Evolutionary conservation across 129 eudicot genomes (phyloP).

Genomic region (Mikania micrantha): DNA sequence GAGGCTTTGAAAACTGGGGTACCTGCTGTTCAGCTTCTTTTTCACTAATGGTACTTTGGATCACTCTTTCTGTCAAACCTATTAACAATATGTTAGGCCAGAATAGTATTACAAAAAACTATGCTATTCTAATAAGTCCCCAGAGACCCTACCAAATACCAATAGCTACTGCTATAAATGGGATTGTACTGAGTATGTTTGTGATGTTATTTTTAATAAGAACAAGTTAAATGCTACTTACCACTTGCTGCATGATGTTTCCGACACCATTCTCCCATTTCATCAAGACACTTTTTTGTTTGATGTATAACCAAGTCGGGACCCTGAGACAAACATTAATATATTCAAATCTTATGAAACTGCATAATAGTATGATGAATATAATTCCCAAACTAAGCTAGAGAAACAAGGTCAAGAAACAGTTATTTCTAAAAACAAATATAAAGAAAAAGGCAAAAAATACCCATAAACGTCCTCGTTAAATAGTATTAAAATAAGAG

Average conservation of each 20-base stretch:
- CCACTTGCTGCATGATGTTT: slow-evolving; percentile 91
- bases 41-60: slow-evolving; percentile 67
- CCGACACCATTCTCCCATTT: slow-evolving; percentile 97
- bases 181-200: too few relatives aligned
- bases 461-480: not conserved
- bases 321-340: slow-evolving; percentile 38
- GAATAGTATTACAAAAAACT: not conserved
- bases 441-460: not conserved
- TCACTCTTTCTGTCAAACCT: slow-evolving; percentile 89
- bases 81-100: not conserved
- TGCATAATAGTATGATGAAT: not conserved
- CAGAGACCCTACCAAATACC: too few relatives aligned
- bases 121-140: not conserved
- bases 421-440: not conserved
- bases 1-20: not conserved
- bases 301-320: slow-evolving; percentile 92
- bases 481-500: not conserved
- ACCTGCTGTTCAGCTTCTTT: slow-evolving; percentile 92
- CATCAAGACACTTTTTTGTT: slow-evolving; percentile 72
- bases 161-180: too few relatives aligned
- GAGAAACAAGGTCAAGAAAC: not conserved
- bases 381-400: not conserved
- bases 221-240: slow-evolving; percentile 26
- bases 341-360: not conserved
- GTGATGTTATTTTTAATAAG: too few relatives aligned